Percentiles rank a stretch among this genome's conserved stretches.
Conservation (phyloP, 2,329 filamentous ascomycete species). For the Penicillium sp. region DNA sequence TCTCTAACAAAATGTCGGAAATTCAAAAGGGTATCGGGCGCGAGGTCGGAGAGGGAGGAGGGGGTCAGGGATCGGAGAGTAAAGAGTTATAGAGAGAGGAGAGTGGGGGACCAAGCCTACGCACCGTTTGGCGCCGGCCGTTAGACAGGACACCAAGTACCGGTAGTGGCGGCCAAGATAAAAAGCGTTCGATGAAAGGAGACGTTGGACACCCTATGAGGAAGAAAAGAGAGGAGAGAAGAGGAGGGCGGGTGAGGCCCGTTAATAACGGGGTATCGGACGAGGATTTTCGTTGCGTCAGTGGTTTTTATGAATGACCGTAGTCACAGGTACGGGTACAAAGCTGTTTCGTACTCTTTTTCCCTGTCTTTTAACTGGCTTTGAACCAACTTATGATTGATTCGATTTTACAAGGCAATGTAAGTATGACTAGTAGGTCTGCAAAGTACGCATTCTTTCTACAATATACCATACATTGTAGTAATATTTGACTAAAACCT, state of each 20-base stretch:
- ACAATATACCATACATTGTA: not conserved
- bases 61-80: conserved; percentile 18
- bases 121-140: conserved; percentile 49
- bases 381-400: too few species aligned
- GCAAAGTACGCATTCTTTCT: not conserved
- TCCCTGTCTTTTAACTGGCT: not conserved
- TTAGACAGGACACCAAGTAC: conserved; percentile 48
- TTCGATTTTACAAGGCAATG: too few species aligned
- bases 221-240: conserved; percentile 15
- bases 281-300: conserved; percentile 26
- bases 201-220: conserved; percentile 30
- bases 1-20: conserved; percentile 10
- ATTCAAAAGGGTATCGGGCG: conserved; percentile 17
- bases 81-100: conserved; percentile 17
- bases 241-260: conserved; percentile 14
- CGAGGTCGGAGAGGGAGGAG: conserved; percentile 14
- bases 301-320: conserved; percentile 18
- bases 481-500: not conserved
- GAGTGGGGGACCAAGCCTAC: conserved; percentile 44
- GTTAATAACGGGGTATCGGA: conserved; percentile 22
- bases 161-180: conserved; percentile 47
- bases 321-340: conserved; percentile 14
- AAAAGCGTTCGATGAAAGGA: conserved; percentile 36
- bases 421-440: too few species aligned
- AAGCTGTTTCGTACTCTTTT: not conserved